A percentile compares a stretch with the other conserved stretches of the same genome.
These are phyloP conservation scores for Rhinocladiella similis DNA, from an alignment of 2,329 filamentous ascomycete species.

Conservation along the genomic window DNA sequence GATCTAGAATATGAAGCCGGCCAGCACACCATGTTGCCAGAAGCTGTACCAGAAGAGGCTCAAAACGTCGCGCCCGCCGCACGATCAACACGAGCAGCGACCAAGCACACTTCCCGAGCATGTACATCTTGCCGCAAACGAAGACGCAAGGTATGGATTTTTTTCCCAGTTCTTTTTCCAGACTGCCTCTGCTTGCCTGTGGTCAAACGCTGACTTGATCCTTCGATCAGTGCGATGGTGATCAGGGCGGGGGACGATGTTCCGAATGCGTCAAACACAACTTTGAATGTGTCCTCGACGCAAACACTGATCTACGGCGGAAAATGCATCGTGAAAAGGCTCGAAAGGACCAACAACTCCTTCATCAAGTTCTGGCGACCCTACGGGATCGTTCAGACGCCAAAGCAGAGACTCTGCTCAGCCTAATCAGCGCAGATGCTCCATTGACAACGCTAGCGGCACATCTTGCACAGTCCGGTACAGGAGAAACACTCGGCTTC, in stretches of 20 bases:
- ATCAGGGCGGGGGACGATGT: slow-evolving; percentile 1
- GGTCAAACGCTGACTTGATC: background rate
- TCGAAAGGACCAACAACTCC: slow-evolving; percentile 1
- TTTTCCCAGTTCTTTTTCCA: background rate
- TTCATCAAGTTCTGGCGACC: background rate
- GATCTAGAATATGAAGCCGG: too few relatives aligned
- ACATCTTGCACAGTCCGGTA: background rate
- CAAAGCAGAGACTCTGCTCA: background rate
- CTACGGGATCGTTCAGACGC: background rate
- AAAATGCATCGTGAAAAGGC: slow-evolving; percentile 8
- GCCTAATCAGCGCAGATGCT: background rate
- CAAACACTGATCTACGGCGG: slow-evolving; percentile 2
- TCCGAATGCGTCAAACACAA: slow-evolving; percentile 9
- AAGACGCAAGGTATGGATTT: slow-evolving; percentile 4
- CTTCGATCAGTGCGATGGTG: slow-evolving; percentile 3
- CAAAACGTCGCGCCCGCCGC: background rate
- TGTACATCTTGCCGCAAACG: slow-evolving; percentile 5
- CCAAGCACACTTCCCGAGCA: slow-evolving; percentile 7
- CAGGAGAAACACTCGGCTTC: background rate
- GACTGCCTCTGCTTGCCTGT: background rate
- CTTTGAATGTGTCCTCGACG: slow-evolving; percentile 7
- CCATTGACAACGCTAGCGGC: background rate
- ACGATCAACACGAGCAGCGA: background rate
- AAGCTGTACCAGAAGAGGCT: background rate
- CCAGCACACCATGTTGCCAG: background rate